Percentiles rank a stretch among this genome's conserved stretches.
These are phyloP conservation scores for Fusarium stilboides DNA, from an alignment of 2,329 filamentous ascomycete genomes.

Conservation along the genomic window DNA sequence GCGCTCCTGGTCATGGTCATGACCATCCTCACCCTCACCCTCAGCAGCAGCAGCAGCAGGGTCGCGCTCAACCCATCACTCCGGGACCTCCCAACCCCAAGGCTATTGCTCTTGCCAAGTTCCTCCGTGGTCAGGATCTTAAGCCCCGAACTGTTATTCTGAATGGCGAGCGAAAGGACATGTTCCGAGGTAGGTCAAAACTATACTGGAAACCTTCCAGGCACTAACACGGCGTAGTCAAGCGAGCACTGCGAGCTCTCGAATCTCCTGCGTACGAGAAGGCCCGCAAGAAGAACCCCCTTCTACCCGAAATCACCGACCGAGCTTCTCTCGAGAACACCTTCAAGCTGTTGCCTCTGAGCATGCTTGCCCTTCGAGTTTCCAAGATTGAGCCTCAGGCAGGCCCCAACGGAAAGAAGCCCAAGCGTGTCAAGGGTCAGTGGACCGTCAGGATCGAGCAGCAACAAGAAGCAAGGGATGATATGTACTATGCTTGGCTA, in stretches of 20 bases:
- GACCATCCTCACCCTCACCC: constrained; percentile 50
- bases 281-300: constrained; percentile 88
- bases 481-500: constrained; percentile 96
- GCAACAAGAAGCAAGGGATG: constrained; percentile 89
- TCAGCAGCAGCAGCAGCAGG: constrained; percentile 46
- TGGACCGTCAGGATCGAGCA: constrained; percentile 98
- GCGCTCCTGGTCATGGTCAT: constrained; percentile 50
- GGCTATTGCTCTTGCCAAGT: constrained; percentile 90
- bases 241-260: constrained; percentile 92
- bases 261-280: constrained; percentile 92
- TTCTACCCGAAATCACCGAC: constrained; percentile 90
- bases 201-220: not conserved
- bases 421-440: constrained; percentile 93
- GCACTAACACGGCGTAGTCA: constrained; percentile 72
- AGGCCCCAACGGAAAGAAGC: constrained; percentile 75
- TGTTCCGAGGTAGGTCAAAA: constrained; percentile 85
- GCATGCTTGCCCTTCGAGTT: constrained; percentile 92
- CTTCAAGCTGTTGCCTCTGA: constrained; percentile 95
- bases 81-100: constrained; percentile 90
- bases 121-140: constrained; percentile 85
- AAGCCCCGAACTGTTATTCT: constrained; percentile 94
- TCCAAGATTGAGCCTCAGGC: constrained; percentile 80
- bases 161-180: constrained; percentile 96
- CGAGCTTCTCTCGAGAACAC: constrained; percentile 90
- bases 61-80: constrained; percentile 76